phyloP scores from a whole-genome alignment of 2,329 filamentous ascomycete genomes.

The Mollisia scopiformis region DNA sequence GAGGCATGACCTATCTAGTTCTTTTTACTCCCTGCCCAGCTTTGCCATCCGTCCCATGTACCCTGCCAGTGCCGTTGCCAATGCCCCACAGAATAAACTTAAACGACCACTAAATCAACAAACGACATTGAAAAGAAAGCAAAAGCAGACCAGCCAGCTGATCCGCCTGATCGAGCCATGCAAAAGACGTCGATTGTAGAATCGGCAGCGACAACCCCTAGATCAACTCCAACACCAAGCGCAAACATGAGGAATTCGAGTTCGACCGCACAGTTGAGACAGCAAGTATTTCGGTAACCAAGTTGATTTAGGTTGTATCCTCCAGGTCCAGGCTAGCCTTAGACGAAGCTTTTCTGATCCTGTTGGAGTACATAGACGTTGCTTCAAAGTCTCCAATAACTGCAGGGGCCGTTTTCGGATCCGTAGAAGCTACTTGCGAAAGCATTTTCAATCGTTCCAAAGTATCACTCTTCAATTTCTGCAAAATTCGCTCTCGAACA shows the following conservation, averaged over 20 bases:
- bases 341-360: too few species aligned
- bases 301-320: too few species aligned
- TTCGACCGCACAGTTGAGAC: background rate
- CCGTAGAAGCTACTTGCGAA: too few species aligned
- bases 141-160: conserved; percentile 22
- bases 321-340: too few species aligned
- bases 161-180: conserved; percentile 5
- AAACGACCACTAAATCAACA: conserved; percentile 6
- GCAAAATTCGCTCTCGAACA: background rate
- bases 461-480: background rate
- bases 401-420: too few species aligned
- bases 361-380: too few species aligned
- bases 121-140: conserved; percentile 16
- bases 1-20: conserved; percentile 32
- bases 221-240: background rate
- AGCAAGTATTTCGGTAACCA: too few species aligned
- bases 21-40: conserved; percentile 30
- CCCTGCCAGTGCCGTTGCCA: conserved; percentile 4
- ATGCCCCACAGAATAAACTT: conserved; percentile 5
- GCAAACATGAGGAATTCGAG: background rate
- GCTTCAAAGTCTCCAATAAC: too few species aligned
- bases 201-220: background rate
- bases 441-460: too few species aligned
- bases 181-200: background rate
- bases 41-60: conserved; percentile 9